Base-by-base conservation (phyloP, 148 eudicot genomes). In the Vaccinium darrowii region DNA sequence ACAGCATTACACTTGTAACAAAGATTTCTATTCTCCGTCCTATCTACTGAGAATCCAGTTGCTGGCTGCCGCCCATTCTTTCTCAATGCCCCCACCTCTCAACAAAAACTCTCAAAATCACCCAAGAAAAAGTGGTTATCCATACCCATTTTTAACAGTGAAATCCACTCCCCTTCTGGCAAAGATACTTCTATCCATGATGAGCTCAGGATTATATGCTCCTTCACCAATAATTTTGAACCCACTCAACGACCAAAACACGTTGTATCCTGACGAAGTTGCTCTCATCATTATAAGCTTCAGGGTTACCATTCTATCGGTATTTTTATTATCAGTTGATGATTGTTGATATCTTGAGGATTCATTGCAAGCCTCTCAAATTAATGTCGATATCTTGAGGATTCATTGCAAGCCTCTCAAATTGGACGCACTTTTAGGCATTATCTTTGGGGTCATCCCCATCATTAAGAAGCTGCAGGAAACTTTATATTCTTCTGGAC, bases 131-230 rank as follows among this genome's bases (percentile, higher is more conserved):
- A 67, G 73, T 16, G 4, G 73, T 25, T 67, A 67, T 67, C 39
- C 73, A 27, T 6, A 67, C 36, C 16, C 73, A 67, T 27, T 65
- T 67, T 7, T 67, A 25, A 25, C 39, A 25, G 43, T 30, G 9
- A 69, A 69, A 30, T 30, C 27, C 5, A 27, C 12, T 30, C 74
- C 69, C 74, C 36, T 4, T 30, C 18, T 27, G 74, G 18, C 43
- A 69, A 69, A 69, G 39, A 27, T 69, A 30, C 74, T 27, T 69
- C 39, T 69, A 69, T 69, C 74, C 74, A 69, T 27, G 74, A 69
- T 69, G 43, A 69, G 39, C 39, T 8, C 74, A 69, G 39, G 74
- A 25, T 16, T 69, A 27, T 18, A 30, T 12, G 74, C 43, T 69
- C 74, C 39, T 16, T 69, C 74, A 69, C 43, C 74, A 27, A 69